These are phyloP conservation scores for Oehlia diaphana DNA, from an alignment of 192 early-diverging fungal genomes.

Conservation along the genomic window DNA sequence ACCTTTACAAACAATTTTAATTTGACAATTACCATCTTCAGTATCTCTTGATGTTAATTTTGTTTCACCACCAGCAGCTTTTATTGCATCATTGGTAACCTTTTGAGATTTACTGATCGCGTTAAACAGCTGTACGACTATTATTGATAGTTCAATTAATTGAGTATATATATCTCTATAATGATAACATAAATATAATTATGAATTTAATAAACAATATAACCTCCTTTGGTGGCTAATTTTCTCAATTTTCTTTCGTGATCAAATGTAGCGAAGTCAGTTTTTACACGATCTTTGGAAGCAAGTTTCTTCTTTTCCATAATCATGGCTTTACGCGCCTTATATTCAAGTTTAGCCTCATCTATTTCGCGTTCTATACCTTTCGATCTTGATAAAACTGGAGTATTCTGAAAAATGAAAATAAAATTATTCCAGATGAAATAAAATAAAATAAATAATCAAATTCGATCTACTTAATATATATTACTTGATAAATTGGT, in stretches of 20 bases:
- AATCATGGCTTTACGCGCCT: constrained; percentile 73
- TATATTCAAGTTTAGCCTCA: constrained; percentile 80
- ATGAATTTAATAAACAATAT: not conserved
- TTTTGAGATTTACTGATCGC: constrained; percentile 89
- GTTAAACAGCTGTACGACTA: constrained; percentile 94
- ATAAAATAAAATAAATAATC: no score
- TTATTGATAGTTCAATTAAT: constrained; percentile 19
- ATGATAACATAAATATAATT: constrained; percentile 17
- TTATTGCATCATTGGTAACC: constrained; percentile 62
- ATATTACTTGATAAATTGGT: no score
- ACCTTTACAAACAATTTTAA: not conserved
- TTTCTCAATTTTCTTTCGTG: constrained; percentile 89
- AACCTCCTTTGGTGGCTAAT: constrained; percentile 88
- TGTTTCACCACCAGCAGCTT: constrained; percentile 51
- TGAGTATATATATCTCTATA: not conserved
- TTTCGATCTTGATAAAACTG: constrained; percentile 84
- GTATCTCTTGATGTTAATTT: constrained; percentile 51
- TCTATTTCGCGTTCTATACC: constrained; percentile 79
- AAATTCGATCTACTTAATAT: no score
- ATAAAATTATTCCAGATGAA: not conserved
- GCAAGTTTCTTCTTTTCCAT: constrained; percentile 69
- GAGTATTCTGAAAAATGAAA: constrained; percentile 33
- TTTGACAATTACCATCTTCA: constrained; percentile 33
- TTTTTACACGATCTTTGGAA: constrained; percentile 71
- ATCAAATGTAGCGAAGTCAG: constrained; percentile 74